Evolutionary conservation across 495 filamentous ascomycete species (phyloP).

Genomic region (Xylaria telfairii): DNA sequence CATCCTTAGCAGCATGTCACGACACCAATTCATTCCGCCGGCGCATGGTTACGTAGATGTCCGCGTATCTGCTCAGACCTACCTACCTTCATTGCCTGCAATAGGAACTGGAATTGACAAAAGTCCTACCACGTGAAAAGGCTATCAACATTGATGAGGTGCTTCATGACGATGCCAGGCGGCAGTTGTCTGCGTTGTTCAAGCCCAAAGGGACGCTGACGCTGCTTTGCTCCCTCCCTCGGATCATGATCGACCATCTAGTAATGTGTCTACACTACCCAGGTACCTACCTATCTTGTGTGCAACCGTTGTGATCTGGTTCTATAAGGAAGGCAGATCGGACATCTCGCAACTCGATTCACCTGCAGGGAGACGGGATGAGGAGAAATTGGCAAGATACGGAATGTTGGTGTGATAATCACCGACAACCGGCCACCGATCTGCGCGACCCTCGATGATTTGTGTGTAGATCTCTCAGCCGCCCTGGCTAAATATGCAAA

Average conservation of each 20-base stretch:
- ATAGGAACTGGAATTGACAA: not conserved
- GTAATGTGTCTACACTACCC: not conserved
- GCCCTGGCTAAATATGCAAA: not conserved
- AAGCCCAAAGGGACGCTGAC: not conserved
- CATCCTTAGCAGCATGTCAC: not conserved
- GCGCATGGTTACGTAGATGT: not conserved
- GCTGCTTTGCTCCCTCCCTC: not conserved
- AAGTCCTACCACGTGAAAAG: not conserved
- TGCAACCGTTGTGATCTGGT: constrained; percentile 15
- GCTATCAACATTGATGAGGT: not conserved
- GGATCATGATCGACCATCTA: not conserved
- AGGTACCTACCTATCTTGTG: not conserved
- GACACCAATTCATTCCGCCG: not conserved
- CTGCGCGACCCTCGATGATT: not conserved
- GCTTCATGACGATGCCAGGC: not conserved
- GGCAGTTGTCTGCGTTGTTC: constrained; percentile 10
- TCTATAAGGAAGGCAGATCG: constrained; percentile 21
- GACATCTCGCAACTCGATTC: constrained; percentile 1
- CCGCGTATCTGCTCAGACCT: not conserved
- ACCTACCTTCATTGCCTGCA: not conserved
- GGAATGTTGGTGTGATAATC: constrained; percentile 9
- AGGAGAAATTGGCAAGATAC: constrained; percentile 9
- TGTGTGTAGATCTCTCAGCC: not conserved
- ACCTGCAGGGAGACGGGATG: not conserved
- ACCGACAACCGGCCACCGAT: constrained; percentile 1